Conservation (phyloP, 345 rosid genomes). For the Dipteronia dyeriana region DNA sequence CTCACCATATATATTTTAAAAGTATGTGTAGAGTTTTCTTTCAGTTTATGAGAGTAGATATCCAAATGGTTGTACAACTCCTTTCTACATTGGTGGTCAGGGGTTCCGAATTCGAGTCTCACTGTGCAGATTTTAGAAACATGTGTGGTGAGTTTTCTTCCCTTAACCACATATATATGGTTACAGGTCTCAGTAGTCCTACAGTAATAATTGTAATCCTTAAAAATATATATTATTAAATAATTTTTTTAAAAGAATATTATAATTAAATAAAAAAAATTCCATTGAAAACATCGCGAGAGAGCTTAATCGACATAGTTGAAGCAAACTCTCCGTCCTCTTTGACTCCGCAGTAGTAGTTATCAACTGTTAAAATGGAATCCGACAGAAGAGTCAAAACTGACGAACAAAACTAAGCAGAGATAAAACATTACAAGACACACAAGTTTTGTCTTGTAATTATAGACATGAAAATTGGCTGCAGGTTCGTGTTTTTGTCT, state of each 20-base stretch:
- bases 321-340: constrained; percentile 1
- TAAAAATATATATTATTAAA: background rate
- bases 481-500: background rate
- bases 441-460: background rate
- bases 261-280: no score
- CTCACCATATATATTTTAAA: no score
- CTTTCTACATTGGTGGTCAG: no score
- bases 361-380: background rate
- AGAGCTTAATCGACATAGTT: background rate
- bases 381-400: constrained; percentile 5
- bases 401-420: constrained; percentile 22
- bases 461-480: background rate
- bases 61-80: no score
- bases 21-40: no score
- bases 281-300: constrained; percentile 11
- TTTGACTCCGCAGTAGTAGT: background rate
- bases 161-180: no score
- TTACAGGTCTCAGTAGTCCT: no score
- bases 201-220: no score
- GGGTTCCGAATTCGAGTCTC: no score
- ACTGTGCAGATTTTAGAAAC: no score
- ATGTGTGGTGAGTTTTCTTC: no score
- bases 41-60: no score
- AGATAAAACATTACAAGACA: background rate
- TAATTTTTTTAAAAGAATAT: background rate